phyloP scores from a whole-genome alignment of 2,329 filamentous ascomycete genomes.

The Zopfia rhizophila region DNA sequence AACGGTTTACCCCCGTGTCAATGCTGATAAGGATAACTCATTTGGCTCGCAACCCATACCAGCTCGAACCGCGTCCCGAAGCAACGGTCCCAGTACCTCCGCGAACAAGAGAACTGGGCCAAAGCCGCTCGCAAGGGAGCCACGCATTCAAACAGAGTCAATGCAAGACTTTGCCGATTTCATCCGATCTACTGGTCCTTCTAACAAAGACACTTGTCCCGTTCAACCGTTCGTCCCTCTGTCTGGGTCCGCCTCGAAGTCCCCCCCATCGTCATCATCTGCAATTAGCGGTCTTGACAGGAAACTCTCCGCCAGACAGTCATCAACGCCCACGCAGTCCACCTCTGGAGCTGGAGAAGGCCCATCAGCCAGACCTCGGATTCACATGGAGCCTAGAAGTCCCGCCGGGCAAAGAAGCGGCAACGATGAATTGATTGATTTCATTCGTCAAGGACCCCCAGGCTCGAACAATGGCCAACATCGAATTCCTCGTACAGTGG shows the following conservation, averaged over 20 bases:
- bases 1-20: constrained; percentile 45
- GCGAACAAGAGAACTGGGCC: constrained; percentile 18
- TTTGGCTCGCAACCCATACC: constrained; percentile 42
- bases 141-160: constrained; percentile 75
- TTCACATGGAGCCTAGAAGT: constrained; percentile 68
- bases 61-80: constrained; percentile 32
- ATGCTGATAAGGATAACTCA: constrained; percentile 38
- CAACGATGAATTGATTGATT: constrained; percentile 87
- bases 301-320: constrained; percentile 36
- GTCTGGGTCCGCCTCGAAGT: constrained; percentile 23
- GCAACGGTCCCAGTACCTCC: constrained; percentile 21
- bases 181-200: constrained; percentile 81
- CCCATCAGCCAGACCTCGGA: constrained; percentile 36
- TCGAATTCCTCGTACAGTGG: constrained; percentile 82
- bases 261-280: constrained; percentile 32
- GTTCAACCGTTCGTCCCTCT: constrained; percentile 47
- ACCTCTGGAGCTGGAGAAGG: constrained; percentile 28
- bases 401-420: constrained; percentile 75
- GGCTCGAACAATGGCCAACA: constrained; percentile 67
- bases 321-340: constrained; percentile 26
- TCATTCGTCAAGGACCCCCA: constrained; percentile 88
- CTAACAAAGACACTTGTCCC: constrained; percentile 41
- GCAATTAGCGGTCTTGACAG: constrained; percentile 38
- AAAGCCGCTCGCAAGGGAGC: constrained; percentile 71
- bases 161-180: constrained; percentile 88